Evolutionary conservation across 495 filamentous ascomycete species (phyloP).

Genomic region (Neurospora sp.): DNA sequence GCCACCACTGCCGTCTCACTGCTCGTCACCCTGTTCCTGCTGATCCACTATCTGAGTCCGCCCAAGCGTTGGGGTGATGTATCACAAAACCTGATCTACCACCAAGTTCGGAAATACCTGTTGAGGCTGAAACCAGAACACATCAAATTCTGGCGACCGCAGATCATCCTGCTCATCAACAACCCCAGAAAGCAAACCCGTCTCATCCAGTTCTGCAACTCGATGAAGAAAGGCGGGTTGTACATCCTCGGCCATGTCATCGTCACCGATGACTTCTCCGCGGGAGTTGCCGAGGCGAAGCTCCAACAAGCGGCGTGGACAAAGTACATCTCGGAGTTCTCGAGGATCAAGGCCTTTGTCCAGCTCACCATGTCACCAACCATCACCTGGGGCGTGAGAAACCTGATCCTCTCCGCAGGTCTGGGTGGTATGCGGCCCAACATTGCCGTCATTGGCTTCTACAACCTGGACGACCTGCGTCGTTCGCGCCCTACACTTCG

Average conservation of each 20-base stretch:
- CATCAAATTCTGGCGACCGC: constrained; percentile 87
- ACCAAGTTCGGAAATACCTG: constrained; percentile 84
- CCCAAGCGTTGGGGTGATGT: constrained; percentile 89
- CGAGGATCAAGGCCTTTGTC: constrained; percentile 83
- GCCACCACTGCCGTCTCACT: constrained; percentile 66
- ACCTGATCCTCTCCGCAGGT: constrained; percentile 70
- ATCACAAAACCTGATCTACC: constrained; percentile 80
- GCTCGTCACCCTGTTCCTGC: constrained; percentile 62
- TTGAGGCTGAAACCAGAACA: constrained; percentile 75
- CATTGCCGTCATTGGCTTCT: constrained; percentile 68
- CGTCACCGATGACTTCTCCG: constrained; percentile 70
- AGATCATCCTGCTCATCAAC: constrained; percentile 75
- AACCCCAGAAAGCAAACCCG: constrained; percentile 67
- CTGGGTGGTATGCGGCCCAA: constrained; percentile 88
- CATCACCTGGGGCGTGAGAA: constrained; percentile 78
- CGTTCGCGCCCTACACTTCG: constrained; percentile 27
- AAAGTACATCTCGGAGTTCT: constrained; percentile 70
- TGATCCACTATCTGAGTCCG: constrained; percentile 77
- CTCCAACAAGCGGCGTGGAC: constrained; percentile 74
- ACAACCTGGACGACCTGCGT: constrained; percentile 64
- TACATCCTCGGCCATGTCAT: constrained; percentile 85
- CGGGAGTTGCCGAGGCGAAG: constrained; percentile 69
- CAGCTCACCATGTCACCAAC: constrained; percentile 74
- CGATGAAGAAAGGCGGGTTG: constrained; percentile 75
- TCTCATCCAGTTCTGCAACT: constrained; percentile 85